phyloP scores from a whole-genome alignment of 495 filamentous ascomycete genomes.

The Penicillium daleae region DNA sequence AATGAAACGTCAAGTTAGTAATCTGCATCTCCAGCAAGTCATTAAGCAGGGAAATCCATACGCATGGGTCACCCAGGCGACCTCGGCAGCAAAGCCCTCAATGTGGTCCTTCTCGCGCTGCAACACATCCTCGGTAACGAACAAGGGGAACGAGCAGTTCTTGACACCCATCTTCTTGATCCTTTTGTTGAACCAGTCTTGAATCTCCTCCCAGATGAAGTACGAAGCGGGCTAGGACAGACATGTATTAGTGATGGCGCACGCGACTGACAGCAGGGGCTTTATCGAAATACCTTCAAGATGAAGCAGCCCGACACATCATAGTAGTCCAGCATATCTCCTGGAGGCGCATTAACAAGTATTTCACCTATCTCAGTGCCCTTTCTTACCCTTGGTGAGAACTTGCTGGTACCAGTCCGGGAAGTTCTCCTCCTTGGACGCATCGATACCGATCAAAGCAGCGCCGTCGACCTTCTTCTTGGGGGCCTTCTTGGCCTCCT shows the following conservation, averaged over 20 bases:
- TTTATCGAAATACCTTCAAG: slow-evolving; percentile 60
- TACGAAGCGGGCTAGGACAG: slow-evolving; percentile 66
- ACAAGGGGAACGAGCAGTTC: slow-evolving; percentile 95
- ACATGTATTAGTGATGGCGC: slow-evolving; percentile 14
- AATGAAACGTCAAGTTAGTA: slow-evolving; percentile 28
- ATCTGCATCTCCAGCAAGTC: neutral
- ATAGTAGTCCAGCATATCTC: slow-evolving; percentile 34
- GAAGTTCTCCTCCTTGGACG: slow-evolving; percentile 84
- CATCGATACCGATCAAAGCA: slow-evolving; percentile 83
- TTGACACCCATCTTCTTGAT: slow-evolving; percentile 91
- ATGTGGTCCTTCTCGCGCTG: slow-evolving; percentile 96
- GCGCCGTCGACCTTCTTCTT: slow-evolving; percentile 61
- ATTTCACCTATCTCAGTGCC: neutral
- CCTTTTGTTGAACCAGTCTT: slow-evolving; percentile 80
- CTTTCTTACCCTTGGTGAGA: slow-evolving; percentile 84
- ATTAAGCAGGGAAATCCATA: slow-evolving; percentile 37
- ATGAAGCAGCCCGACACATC: slow-evolving; percentile 97
- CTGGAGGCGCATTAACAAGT: neutral
- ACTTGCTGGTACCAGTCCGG: slow-evolving; percentile 95
- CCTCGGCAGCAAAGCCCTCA: slow-evolving; percentile 95
- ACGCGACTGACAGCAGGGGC: neutral
- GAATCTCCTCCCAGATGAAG: slow-evolving; percentile 91
- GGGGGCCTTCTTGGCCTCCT: slow-evolving; percentile 44
- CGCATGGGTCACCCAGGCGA: slow-evolving; percentile 98
- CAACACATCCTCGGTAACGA: slow-evolving; percentile 86